Evolutionary conservation across 1,139 yeast species (phyloP), one percentile per base, ranked within the genome.

Genomic region (Ogataea hybrid): DNA sequence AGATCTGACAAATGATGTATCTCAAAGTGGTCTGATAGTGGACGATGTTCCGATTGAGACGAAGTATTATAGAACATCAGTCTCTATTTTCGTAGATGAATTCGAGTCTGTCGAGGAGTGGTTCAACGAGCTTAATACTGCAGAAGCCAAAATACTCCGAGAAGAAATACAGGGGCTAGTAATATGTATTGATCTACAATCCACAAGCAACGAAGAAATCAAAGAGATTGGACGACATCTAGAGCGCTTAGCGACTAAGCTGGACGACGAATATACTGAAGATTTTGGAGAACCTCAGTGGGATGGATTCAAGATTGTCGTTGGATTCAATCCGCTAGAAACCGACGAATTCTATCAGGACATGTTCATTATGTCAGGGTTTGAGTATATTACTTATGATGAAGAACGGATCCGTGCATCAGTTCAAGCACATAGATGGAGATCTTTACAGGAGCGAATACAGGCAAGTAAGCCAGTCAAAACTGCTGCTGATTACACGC

Each of bases 71-170:
- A 44, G 47, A 2, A 59, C 67, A 2, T 51, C 51, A 2, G 51
- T 71, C 7, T 68, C 65, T 2, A 38, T 72, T 1, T 73, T 74
- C 68, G 49, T 70, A 4, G 78, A 73, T 53, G 75, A 70, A 47
- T 62, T 61, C 44, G 54, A 53, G 4, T 51, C 49, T 8, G n/a
- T 16, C 8, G 20, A 32, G 5, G 49, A 46, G 0, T 72, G 77
- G 77, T 52, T 60, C 5, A 42, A 44, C 4, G 69, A 65, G 17
- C 67, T 72, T 41, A 17, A 49, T 4, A 48, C 64, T 2, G 56
- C 49, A 0, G 71, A 64, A 28, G 69, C 72, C 25, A 43, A 39
- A 18, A 73, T 68, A 37, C 63, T 72, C 6, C 53, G 77, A 6
- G 69, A 68, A 15, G 67, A 57, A 4, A 44, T 72, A 2, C 68